Base-by-base conservation (phyloP, 805 yeast genomes). In the Metschnikowia lochheadii region DNA sequence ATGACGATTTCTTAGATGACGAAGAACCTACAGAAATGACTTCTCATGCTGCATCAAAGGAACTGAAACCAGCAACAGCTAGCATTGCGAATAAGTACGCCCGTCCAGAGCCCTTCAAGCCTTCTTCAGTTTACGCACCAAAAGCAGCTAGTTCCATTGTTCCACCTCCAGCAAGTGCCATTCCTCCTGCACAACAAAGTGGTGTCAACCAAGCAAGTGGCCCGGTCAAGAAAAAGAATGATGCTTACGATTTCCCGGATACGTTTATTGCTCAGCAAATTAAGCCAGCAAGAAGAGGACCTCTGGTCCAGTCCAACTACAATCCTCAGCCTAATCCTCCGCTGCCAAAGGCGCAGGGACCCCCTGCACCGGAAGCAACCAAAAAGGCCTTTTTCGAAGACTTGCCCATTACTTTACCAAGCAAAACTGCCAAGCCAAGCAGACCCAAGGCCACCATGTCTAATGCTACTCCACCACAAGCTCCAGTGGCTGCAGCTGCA, bases 221-320 rank as follows among this genome's bases (percentile, higher is more conserved):
- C n/a, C 31, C 20, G 15, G 20, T 8, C 14, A 42, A 42, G 63
- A 77, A 78, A 58, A 83, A 81, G 62, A 78, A 84, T n/a, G 89
- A 85, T 67, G 89, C 90, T 0, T 86, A 84, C 58, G 94, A 86
- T 60, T 84, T 86, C 59, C 92, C 92, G 1, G 68, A 72, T 18
- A 81, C 75, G 41, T 62, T 86, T 40, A 66, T 84, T 11, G 67
- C 76, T 1, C 72, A 72, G 60, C 59, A 53, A 56, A 39, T 70
- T 50, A 54, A 73, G 63, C 69, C 79, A 60, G 59, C 77, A 55
- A 55, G 76, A 63, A 41, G 79, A 63, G 47, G 65, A 56, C 20
- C 46, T 15, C 55, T 51, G 55, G n/a, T 52, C 13, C 40, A 32
- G 18, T 21, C 40, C 13, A 44, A 26, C 46, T 20, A 37, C 41